These are phyloP conservation scores for Allantophomopsis lycopodina DNA, from an alignment of 2,329 filamentous ascomycete genomes.

Conservation along the genomic window DNA sequence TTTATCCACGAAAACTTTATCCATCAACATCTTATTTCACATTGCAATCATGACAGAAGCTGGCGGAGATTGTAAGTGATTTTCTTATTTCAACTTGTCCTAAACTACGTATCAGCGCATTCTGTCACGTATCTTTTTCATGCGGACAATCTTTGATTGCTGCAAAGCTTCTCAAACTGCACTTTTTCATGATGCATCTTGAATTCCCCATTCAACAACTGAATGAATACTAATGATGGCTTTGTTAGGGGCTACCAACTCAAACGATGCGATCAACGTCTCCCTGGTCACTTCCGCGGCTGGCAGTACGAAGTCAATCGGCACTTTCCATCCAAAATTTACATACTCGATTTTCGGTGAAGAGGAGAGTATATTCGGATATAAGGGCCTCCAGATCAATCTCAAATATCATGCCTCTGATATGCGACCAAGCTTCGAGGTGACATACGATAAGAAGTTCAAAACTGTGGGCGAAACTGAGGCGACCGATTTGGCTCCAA, in stretches of 20 bases:
- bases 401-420: constrained; percentile 56
- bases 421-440: constrained; percentile 62
- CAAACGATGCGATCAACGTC: constrained; percentile 42
- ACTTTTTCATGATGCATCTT: too few relatives aligned
- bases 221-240: too few relatives aligned
- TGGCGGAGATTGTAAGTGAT: constrained; percentile 11
- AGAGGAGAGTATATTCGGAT: constrained; percentile 84
- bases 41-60: constrained; percentile 7
- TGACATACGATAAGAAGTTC: constrained; percentile 61
- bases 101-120: too few relatives aligned
- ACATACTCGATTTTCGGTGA: constrained; percentile 91
- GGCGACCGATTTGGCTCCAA: constrained; percentile 53
- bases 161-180: too few relatives aligned
- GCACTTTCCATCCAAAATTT: constrained; percentile 70
- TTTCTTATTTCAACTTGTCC: background rate
- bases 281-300: constrained; percentile 38
- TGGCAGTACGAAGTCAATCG: constrained; percentile 38
- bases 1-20: background rate
- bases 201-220: too few relatives aligned
- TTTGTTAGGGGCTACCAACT: constrained; percentile 14
- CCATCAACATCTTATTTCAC: background rate
- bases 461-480: constrained; percentile 51
- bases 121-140: too few relatives aligned
- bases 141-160: too few relatives aligned
- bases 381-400: constrained; percentile 66